Evolutionary conservation across 2,329 filamentous ascomycete species (phyloP), one percentile per base, ranked within the genome.

Genomic region (Trichoderma atrobrunneum): DNA sequence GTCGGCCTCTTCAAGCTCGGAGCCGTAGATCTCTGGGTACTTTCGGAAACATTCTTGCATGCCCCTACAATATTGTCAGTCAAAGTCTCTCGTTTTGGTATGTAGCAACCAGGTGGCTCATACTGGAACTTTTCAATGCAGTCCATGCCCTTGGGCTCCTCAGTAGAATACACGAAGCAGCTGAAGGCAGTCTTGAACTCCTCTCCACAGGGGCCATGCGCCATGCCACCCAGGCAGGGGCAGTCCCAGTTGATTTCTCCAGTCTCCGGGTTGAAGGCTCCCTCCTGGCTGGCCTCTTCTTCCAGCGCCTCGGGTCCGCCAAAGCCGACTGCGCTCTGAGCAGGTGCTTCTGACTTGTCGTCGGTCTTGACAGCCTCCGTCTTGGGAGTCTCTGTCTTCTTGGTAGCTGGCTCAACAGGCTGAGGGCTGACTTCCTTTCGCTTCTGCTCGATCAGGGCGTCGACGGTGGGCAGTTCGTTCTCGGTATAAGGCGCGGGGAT

Each of bases 191-290:
- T 91, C 85, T 92, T 94, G 88, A 99, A 99, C 79, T 98, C 91
- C 80, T 97, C 93, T 62, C 96, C 96, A 80, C 96, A 99, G 69
- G 96, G 96, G 0, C 96, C 96, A 79, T 97, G 85, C 8, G 96
- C 96, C 96, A 99, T 99, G 68, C 96, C 96, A 63, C 96, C 96
- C 39, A 99, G 85, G 81, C 96, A 99, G 18, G 96, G 96, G 83
- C 96, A 99, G 81, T 98, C 96, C 96, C 96, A 99, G 87, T 99
- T 99, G 84, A 99, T 99, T 87, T 99, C 96, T 77, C 96, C 96
- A 11, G 96, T 99, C 85, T 98, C 96, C 3, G 95, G 94, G 83
- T 99, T 97, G 85, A 98, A 99, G 1, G 96, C 96, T 71, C 94
- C 96, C 82, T 98, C 91, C 80, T 95, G 91, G 74, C 85, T 88